Evolutionary conservation across 2,329 filamentous ascomycete species (phyloP).

Genomic region (Taxawa tesnikishii): DNA sequence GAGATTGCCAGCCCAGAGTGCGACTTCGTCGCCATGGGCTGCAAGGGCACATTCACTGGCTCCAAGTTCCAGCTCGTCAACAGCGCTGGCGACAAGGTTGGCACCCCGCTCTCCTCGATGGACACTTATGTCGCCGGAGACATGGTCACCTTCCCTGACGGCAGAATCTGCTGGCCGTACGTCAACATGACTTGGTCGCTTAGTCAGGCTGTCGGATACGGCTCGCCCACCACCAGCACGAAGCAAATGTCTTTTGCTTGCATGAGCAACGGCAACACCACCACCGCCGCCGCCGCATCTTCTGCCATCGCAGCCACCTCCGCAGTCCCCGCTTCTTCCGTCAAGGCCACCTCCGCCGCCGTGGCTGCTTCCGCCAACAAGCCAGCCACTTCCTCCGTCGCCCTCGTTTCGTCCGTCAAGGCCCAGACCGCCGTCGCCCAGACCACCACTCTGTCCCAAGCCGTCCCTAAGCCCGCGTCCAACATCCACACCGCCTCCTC

Average conservation of each 20-base stretch:
- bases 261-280: constrained; percentile 15
- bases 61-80: constrained; percentile 49
- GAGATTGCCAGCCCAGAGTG: constrained; percentile 45
- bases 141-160: constrained; percentile 48
- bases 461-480: not conserved
- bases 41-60: constrained; percentile 45
- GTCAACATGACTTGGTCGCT: constrained; percentile 43
- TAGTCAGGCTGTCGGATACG: constrained; percentile 15
- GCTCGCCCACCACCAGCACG: constrained; percentile 10
- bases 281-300: no score
- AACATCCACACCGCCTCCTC: not conserved
- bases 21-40: constrained; percentile 46
- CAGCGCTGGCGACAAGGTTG: constrained; percentile 40
- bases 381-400: not conserved
- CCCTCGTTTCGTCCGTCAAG: no score
- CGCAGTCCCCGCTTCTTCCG: constrained; percentile 3
- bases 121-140: constrained; percentile 50
- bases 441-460: no score
- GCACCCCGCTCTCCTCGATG: constrained; percentile 35
- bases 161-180: constrained; percentile 50
- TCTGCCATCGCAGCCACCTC: constrained; percentile 3
- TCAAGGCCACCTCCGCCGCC: not conserved
- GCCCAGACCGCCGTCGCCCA: no score
- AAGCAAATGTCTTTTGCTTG: constrained; percentile 44
- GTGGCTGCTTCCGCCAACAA: no score